Evolutionary conservation across 106 monocot genomes (phyloP).

Genomic region (Apostasia shenzhenica): DNA sequence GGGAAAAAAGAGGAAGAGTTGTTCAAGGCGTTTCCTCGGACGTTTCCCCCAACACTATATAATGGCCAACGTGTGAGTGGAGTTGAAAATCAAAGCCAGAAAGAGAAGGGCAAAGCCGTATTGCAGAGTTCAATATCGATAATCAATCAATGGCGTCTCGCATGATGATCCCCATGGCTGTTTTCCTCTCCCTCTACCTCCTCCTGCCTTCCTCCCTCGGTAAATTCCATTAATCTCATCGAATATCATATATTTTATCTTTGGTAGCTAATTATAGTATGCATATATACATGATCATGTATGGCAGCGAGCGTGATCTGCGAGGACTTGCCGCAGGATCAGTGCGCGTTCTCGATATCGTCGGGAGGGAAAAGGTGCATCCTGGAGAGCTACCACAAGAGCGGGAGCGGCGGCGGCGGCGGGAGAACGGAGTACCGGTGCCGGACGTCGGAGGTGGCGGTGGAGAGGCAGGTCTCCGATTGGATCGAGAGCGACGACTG

Average conservation of each 20-base stretch:
- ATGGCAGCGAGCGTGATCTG: conserved; percentile 44
- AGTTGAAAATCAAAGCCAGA: no score
- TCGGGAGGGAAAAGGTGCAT: conserved; percentile 49
- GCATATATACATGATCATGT: neutral
- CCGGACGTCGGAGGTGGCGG: conserved; percentile 54
- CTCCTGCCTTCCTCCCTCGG: conserved; percentile 11
- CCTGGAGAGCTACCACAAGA: conserved; percentile 39
- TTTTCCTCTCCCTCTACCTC: conserved; percentile 26
- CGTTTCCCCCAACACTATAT: no score
- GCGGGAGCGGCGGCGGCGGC: neutral
- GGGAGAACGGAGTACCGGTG: conserved; percentile 41
- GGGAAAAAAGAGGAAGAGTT: no score
- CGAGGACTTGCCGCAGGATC: conserved; percentile 56
- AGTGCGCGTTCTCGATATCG: conserved; percentile 74
- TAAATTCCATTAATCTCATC: no score
- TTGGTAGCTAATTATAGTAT: no score
- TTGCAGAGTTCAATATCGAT: no score
- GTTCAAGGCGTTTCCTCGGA: no score
- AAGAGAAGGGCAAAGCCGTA: no score
- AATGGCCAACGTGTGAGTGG: no score
- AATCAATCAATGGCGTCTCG: no score
- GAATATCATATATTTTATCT: no score
- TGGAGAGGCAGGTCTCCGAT: conserved; percentile 26
- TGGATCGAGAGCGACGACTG: conserved; percentile 72
- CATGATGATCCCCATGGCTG: conserved; percentile 10